Conservation (phyloP, 1,284 basidiomycete genomes). For the Afroboletus lepidellus region DNA sequence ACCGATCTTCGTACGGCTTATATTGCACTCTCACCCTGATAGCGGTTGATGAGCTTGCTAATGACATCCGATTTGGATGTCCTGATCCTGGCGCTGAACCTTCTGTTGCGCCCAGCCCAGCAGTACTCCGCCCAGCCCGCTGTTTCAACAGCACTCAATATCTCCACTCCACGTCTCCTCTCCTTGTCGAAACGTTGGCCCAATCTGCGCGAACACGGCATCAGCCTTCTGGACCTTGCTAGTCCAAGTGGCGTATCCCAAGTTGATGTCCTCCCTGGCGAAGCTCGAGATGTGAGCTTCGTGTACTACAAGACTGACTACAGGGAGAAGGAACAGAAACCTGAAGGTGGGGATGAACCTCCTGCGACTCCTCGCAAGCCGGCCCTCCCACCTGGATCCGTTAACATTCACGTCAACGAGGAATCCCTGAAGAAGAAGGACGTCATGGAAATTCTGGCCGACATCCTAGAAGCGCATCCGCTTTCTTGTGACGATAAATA, state of each 20-base stretch:
- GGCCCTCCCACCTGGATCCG: constrained; percentile 44
- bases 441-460: constrained; percentile 74
- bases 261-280: constrained; percentile 59
- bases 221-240: constrained; percentile 69
- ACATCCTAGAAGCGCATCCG: constrained; percentile 67
- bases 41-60: constrained; percentile 90
- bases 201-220: constrained; percentile 68
- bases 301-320: constrained; percentile 67
- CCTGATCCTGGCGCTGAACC: constrained; percentile 79
- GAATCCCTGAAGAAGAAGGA: constrained; percentile 57
- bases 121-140: constrained; percentile 87
- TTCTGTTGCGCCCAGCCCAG: constrained; percentile 90
- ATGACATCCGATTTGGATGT: constrained; percentile 90
- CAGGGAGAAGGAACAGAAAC: constrained; percentile 44
- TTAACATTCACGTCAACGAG: constrained; percentile 64
- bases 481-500: constrained; percentile 87
- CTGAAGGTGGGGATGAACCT: constrained; percentile 39
- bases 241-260: constrained; percentile 50
- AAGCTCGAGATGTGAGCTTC: constrained; percentile 74
- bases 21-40: constrained; percentile 10
- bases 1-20: constrained; percentile 15
- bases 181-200: constrained; percentile 75
- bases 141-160: constrained; percentile 73
- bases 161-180: constrained; percentile 70
- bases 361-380: constrained; percentile 40